These are phyloP conservation scores for Ceratobasidium sp. DNA, from an alignment of 1,284 basidiomycete genomes.

Conservation along the genomic window DNA sequence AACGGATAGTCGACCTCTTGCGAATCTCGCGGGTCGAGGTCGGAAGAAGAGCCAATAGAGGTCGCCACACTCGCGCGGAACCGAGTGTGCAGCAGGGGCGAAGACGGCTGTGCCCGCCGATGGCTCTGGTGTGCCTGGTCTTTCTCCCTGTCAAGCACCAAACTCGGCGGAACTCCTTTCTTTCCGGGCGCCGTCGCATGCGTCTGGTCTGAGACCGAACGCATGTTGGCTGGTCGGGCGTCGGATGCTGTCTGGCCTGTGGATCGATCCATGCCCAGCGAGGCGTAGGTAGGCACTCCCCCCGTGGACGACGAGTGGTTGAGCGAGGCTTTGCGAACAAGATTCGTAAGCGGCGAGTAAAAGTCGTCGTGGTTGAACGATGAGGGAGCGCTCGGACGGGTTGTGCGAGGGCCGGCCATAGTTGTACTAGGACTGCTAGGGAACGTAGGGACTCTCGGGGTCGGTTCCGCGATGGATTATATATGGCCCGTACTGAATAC, in stretches of 20 bases:
- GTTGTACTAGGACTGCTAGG: too few relatives aligned
- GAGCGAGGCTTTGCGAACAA: conserved; percentile 40
- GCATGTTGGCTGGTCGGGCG: conserved; percentile 28
- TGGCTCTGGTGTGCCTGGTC: conserved; percentile 31
- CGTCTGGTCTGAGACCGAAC: conserved; percentile 31
- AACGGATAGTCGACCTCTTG: conserved; percentile 37
- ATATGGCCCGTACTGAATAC: too few relatives aligned
- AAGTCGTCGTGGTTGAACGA: conserved; percentile 37
- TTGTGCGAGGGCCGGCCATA: neutral
- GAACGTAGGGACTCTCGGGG: neutral
- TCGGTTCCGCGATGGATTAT: too few relatives aligned
- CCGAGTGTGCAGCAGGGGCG: conserved; percentile 72
- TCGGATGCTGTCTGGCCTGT: conserved; percentile 4
- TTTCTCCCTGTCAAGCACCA: conserved; percentile 12
- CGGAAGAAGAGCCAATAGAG: conserved; percentile 34
- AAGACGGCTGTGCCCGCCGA: conserved; percentile 58
- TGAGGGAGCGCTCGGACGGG: conserved; percentile 9
- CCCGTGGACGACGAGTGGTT: conserved; percentile 21
- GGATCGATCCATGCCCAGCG: conserved; percentile 5
- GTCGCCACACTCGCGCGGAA: conserved; percentile 62
- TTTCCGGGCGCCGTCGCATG: neutral
- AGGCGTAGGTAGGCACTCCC: conserved; percentile 19
- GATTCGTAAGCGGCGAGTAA: conserved; percentile 33
- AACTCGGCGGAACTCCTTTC: conserved; percentile 23
- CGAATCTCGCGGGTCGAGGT: conserved; percentile 33